Evolutionary conservation across 306 rosid genomes (phyloP), one percentile per base, ranked within the genome.

Genomic region (Pyrus betulifolia): DNA sequence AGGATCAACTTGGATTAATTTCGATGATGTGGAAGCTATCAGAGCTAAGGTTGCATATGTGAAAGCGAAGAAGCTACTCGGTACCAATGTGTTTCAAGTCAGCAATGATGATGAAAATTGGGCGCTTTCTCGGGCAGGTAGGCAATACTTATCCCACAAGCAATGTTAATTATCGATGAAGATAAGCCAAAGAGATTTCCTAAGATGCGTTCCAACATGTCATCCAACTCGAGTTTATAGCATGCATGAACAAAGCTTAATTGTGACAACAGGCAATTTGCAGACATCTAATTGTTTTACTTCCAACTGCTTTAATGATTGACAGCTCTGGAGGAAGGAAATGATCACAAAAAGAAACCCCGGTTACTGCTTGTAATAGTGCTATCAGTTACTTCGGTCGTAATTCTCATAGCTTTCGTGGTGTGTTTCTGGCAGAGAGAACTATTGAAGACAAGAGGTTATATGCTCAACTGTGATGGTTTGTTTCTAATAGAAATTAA

Each of bases 81-180:
- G 86, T 67, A 74, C 72, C 74, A 40, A 54, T 57, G 80, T 67
- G 73, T 78, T 73, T 87, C 75, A 67, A 2, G 76, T 88, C 69
- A 74, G 1, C 15, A 68, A 78, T 31, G 93, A 89, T 14, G 74
- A 72, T 61, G 79, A 49, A 18, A 49, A 83, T 49, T 84, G 86
- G 87, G 77, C 27, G 19, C 88, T 89, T 83, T 83, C 91, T 45
- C 22, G 31, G 59, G 75, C 91, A 11, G 91, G 89, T 85, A 38
- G 12, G 57, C 57, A 15, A 6, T 57, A 19, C 28, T 57, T 57
- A 22, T n/a, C 62, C 5, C 62, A n/a, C 14, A 5, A n/a, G 3
- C 7, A 23, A 30, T 8, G 28, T 10, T 17, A 23, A 8, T 25
- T 23, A 21, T 27, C 31, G 55, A 49, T 49, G 21, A 6, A 35